Percentiles rank a stretch among this genome's conserved stretches.
These are phyloP conservation scores for Trametopsis cervina DNA, from an alignment of 768 basidiomycete genomes.

Conservation along the genomic window DNA sequence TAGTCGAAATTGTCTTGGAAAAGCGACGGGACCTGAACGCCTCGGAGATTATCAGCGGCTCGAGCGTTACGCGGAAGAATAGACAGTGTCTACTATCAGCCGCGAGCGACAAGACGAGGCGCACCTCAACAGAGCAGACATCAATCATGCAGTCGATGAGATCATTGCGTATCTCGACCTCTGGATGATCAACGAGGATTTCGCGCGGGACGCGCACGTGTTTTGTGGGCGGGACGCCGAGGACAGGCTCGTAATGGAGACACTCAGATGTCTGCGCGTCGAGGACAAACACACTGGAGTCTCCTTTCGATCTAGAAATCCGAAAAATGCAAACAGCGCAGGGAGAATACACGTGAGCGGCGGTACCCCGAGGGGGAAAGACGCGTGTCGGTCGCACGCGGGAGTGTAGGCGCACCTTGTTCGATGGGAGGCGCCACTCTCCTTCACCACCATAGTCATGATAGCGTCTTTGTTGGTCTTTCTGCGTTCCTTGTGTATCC, in stretches of 20 bases:
- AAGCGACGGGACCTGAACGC: constrained; percentile 74
- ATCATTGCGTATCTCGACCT: constrained; percentile 85
- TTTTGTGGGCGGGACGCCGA: constrained; percentile 59
- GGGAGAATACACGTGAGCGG: no score
- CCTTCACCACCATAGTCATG: constrained; percentile 93
- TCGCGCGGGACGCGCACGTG: constrained; percentile 70
- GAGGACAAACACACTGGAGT: constrained; percentile 73
- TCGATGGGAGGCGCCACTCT: constrained; percentile 62
- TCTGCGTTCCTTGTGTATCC: constrained; percentile 81
- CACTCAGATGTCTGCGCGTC: constrained; percentile 74
- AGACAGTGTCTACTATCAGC: neutral
- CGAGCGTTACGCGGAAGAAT: neutral
- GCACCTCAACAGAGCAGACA: constrained; percentile 88
- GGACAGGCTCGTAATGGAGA: constrained; percentile 76
- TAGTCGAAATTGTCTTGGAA: constrained; percentile 99
- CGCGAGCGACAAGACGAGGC: neutral
- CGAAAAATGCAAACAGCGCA: neutral
- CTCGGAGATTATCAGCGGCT: neutral
- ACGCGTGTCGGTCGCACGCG: neutral
- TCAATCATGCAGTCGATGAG: constrained; percentile 86
- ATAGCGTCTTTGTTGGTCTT: constrained; percentile 88
- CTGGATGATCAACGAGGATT: constrained; percentile 61
- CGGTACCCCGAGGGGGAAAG: no score
- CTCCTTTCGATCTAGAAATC: constrained; percentile 52
- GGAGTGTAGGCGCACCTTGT: constrained; percentile 47